Evolutionary conservation across 495 filamentous ascomycete species (phyloP), one percentile per base, ranked within the genome.

Genomic region (Daldinia bambusicola): DNA sequence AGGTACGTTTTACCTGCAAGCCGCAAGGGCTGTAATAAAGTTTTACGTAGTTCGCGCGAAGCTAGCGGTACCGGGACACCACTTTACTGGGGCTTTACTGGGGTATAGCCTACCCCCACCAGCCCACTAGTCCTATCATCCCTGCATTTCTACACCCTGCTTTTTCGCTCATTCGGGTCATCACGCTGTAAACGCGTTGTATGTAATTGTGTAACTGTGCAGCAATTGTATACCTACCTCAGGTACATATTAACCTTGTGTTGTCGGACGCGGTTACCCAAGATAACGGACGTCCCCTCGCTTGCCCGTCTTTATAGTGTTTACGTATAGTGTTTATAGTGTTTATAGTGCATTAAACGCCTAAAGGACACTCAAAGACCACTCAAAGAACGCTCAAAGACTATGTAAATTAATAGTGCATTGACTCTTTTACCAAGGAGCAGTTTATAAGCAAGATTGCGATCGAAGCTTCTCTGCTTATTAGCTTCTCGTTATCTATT

Each of bases 21-120:
- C 67, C 66, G 62, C 62, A 70, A 70, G 67, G 66, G 67, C 61
- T n/a, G 14, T 53, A 56, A 34, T 51, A 64, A 43, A 60, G n/a
- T 30, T 55, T 43, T 31, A 51, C n/a, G 55, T 14, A 45, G 56
- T 41, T 43, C 40, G 50, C 50, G 52, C 62, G 59, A 48, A 32
- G 43, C 69, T 67, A 67, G 38, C 69, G 69, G 69, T 53, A 63
- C 63, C 63, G 53, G 63, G 43, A 56, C 7, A 13, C 31, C 20
- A 32, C 22, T 53, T 52, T 61, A 26, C 26, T 3, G n/a, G n/a
- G n/a, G 3, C 26, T 26, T 26, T 26, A 45, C 52, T 53, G 51
- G 58, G 52, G 41, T 65, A 61, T n/a, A 38, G 18, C 30, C 34
- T 38, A 66, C 48, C 61, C 61, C 67, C 61, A 66, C 67, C 61